phyloP scores from a whole-genome alignment of 495 filamentous ascomycete species.

The Penicillium riverlandense region DNA sequence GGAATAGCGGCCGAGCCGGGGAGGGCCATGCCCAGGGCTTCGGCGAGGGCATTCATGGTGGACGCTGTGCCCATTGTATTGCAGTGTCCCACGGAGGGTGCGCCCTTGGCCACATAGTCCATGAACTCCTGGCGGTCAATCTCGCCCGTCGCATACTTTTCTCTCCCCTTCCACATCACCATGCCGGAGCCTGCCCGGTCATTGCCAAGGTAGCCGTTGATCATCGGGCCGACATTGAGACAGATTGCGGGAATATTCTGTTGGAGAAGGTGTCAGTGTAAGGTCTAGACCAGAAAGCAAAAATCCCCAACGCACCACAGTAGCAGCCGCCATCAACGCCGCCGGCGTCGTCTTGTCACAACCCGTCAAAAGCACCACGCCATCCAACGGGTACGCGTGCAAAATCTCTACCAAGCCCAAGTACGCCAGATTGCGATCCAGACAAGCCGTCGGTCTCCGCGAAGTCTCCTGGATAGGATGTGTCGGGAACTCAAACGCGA shows the following conservation, averaged over 20 bases:
- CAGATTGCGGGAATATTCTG: conserved; percentile 49
- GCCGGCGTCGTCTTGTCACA: conserved; percentile 53
- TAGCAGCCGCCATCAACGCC: conserved; percentile 49
- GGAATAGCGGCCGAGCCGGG: conserved; percentile 49
- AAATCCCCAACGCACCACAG: conserved; percentile 31
- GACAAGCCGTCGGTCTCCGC: conserved; percentile 41
- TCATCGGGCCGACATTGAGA: conserved; percentile 49
- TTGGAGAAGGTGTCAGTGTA: background rate
- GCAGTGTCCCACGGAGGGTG: conserved; percentile 47
- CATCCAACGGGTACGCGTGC: conserved; percentile 46
- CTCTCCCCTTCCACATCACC: conserved; percentile 46
- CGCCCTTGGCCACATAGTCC: conserved; percentile 45
- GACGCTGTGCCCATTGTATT: conserved; percentile 54
- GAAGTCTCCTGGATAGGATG: conserved; percentile 50
- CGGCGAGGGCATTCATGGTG: conserved; percentile 50
- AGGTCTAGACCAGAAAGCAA: background rate
- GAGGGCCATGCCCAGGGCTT: conserved; percentile 50
- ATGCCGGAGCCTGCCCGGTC: conserved; percentile 39
- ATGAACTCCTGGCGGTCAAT: conserved; percentile 41
- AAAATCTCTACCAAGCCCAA: conserved; percentile 45
- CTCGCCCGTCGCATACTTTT: conserved; percentile 45
- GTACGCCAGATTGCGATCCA: conserved; percentile 49
- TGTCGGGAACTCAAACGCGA: conserved; percentile 49
- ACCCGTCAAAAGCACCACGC: conserved; percentile 49
- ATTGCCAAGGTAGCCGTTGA: conserved; percentile 42